Evolutionary conservation across 345 rosid genomes (phyloP).

Genomic region (Viola odorata): DNA sequence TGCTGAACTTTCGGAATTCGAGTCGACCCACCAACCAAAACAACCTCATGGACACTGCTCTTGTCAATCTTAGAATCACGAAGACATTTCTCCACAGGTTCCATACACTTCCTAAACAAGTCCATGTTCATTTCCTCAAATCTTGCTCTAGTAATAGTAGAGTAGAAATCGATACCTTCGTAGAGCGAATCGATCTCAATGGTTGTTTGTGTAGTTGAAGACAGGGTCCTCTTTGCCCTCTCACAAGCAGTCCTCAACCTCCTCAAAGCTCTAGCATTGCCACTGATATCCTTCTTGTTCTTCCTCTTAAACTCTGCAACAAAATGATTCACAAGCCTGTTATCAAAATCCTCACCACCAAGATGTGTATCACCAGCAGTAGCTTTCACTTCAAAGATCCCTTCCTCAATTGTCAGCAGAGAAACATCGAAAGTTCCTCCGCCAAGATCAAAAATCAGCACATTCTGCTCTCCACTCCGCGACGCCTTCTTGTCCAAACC

Average conservation of each 20-base stretch:
- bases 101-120: conserved; percentile 16
- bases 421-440: no score
- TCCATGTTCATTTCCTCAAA: conserved; percentile 23
- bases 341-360: background rate
- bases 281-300: conserved; percentile 13
- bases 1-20: conserved; percentile 19
- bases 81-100: conserved; percentile 20
- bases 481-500: no score
- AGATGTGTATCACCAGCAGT: background rate
- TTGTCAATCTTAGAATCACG: conserved; percentile 18
- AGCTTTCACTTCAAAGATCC: background rate
- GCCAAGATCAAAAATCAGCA: no score
- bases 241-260: conserved; percentile 18
- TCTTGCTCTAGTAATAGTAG: conserved; percentile 13
- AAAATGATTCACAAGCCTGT: background rate
- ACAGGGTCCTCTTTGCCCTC: conserved; percentile 16
- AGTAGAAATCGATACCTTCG: conserved; percentile 17
- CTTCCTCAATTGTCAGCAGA: background rate
- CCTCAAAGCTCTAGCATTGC: conserved; percentile 14
- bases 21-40: conserved; percentile 21
- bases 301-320: background rate
- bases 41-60: conserved; percentile 14
- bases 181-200: conserved; percentile 19
- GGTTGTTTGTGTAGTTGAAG: conserved; percentile 14
- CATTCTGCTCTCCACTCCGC: no score